These are phyloP conservation scores for Solanum dulcamara DNA, from an alignment of 257 asterid species.

Conservation along the genomic window DNA sequence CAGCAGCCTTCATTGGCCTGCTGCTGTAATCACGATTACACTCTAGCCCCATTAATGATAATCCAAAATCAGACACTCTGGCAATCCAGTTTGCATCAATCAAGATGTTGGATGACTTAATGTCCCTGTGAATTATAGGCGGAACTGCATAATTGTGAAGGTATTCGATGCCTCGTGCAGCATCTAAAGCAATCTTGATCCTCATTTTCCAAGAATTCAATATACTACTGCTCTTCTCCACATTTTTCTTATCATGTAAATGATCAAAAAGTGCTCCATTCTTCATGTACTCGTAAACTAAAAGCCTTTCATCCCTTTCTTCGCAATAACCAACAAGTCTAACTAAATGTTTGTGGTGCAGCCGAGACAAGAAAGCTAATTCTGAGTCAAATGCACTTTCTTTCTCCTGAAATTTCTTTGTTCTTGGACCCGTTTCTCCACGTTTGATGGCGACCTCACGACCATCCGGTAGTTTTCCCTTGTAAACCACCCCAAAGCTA, in stretches of 20 bases:
- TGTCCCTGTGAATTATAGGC: slow-evolving; percentile 78
- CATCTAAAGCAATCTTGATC: slow-evolving; percentile 66
- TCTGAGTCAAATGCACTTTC: slow-evolving; percentile 85
- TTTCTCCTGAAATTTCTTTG: slow-evolving; percentile 66
- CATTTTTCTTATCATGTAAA: slow-evolving; percentile 50
- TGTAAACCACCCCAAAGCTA: slow-evolving; percentile 74
- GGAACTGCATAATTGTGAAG: slow-evolving; percentile 83
- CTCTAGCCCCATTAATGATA: slow-evolving; percentile 57
- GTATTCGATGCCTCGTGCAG: slow-evolving; percentile 80
- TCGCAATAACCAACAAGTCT: slow-evolving; percentile 67
- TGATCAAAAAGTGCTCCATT: slow-evolving; percentile 81
- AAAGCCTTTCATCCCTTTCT: slow-evolving; percentile 63
- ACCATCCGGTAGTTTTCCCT: slow-evolving; percentile 55
- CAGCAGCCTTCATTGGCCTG: slow-evolving; percentile 53
- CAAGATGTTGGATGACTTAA: slow-evolving; percentile 73
- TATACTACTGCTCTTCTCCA: slow-evolving; percentile 30
- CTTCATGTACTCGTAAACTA: slow-evolving; percentile 81
- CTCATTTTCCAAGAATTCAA: slow-evolving; percentile 78
- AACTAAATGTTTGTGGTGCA: slow-evolving; percentile 91
- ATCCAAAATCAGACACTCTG: slow-evolving; percentile 77
- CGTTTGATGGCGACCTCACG: slow-evolving; percentile 80
- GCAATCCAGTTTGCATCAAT: slow-evolving; percentile 63
- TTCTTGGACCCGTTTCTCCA: slow-evolving; percentile 48
- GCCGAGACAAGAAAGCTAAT: slow-evolving; percentile 61
- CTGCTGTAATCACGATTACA: slow-evolving; percentile 21